phyloP scores from a whole-genome alignment of 192 early-diverging fungal species.

The Coemansia sp. region DNA sequence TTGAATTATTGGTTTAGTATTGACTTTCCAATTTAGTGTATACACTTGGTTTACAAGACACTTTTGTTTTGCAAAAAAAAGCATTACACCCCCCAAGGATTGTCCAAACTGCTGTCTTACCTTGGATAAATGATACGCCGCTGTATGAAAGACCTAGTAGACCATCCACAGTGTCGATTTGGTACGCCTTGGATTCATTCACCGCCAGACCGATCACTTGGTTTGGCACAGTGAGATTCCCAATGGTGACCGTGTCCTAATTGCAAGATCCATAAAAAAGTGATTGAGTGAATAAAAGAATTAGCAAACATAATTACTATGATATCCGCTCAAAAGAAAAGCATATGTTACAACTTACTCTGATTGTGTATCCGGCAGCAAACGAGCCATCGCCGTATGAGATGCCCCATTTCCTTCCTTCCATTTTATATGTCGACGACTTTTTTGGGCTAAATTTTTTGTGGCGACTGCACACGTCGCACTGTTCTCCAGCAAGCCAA shows the following conservation, averaged over 20 bases:
- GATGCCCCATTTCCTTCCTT: slow-evolving; percentile 62
- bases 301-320: background rate
- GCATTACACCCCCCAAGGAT: background rate
- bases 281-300: background rate
- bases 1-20: background rate
- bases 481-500: slow-evolving; percentile 61
- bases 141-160: slow-evolving; percentile 67
- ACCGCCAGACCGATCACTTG: slow-evolving; percentile 65
- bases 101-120: slow-evolving; percentile 12
- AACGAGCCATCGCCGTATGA: slow-evolving; percentile 66
- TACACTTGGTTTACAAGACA: background rate
- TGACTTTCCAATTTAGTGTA: background rate
- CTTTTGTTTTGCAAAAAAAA: background rate
- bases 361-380: slow-evolving; percentile 46
- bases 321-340: background rate
- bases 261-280: background rate
- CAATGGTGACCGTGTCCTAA: slow-evolving; percentile 60
- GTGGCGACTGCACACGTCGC: slow-evolving; percentile 49
- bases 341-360: slow-evolving; percentile 19
- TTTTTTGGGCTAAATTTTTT: slow-evolving; percentile 55
- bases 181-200: slow-evolving; percentile 58
- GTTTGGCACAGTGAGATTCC: slow-evolving; percentile 57
- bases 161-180: slow-evolving; percentile 63
- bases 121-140: slow-evolving; percentile 55
- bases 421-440: slow-evolving; percentile 59